Percentiles rank a stretch among this genome's conserved stretches.
Conservation (phyloP, 2,329 filamentous ascomycete species). For the Cadophora luteo-olivacea region DNA sequence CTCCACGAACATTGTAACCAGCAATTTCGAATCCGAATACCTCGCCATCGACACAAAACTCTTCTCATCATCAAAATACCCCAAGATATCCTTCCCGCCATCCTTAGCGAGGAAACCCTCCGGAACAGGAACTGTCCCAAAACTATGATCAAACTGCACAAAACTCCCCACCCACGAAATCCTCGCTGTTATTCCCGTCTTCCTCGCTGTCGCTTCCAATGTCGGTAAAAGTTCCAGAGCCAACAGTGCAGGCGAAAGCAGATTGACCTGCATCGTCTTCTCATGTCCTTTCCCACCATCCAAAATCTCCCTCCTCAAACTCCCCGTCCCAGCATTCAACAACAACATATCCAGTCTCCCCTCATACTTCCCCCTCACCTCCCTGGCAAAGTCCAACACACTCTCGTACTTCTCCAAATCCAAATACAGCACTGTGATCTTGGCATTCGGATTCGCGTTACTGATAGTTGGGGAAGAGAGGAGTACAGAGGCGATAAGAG, state of each 20-base stretch:
- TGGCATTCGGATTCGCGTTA: constrained; percentile 4
- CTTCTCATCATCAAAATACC: constrained; percentile 6
- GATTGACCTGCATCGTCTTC: constrained; percentile 38
- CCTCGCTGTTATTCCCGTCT: constrained; percentile 14
- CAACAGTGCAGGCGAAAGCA: constrained; percentile 38
- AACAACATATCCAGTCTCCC: constrained; percentile 25
- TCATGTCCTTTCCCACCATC: constrained; percentile 29
- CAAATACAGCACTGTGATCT: constrained; percentile 20
- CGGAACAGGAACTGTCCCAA: constrained; percentile 20
- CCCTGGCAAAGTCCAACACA: constrained; percentile 15
- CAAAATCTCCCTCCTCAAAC: constrained; percentile 16
- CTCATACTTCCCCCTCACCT: constrained; percentile 19
- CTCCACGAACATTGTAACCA: constrained; percentile 23
- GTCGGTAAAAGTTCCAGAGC: constrained; percentile 35
- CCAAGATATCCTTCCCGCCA: neutral
- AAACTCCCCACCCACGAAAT: constrained; percentile 24
- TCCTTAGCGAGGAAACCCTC: neutral
- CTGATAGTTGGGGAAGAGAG: constrained; percentile 21
- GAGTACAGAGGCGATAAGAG: constrained; percentile 12
- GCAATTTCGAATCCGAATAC: constrained; percentile 26
- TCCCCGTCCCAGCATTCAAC: constrained; percentile 30
- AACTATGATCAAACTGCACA: constrained; percentile 25
- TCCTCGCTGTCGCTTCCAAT: constrained; percentile 27
- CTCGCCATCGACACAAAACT: constrained; percentile 12
- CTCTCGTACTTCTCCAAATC: constrained; percentile 21